These are phyloP conservation scores for Neurospora pannonica DNA, from an alignment of 495 filamentous ascomycete species.

Conservation along the genomic window DNA sequence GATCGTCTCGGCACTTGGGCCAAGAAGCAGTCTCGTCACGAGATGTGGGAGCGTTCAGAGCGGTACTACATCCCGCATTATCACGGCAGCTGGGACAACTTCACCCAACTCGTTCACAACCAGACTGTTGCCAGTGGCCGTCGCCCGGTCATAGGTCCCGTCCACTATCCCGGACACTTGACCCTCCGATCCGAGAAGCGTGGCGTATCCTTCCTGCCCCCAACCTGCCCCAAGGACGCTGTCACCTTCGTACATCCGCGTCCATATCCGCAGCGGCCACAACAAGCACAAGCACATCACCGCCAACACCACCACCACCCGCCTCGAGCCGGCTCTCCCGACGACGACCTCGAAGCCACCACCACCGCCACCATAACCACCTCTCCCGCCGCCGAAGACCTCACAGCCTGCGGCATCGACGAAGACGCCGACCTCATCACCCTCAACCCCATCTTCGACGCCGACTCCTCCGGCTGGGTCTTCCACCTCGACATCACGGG, in stretches of 20 bases:
- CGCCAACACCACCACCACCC: not conserved
- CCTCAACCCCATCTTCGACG: constrained; percentile 89
- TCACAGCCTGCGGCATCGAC: constrained; percentile 70
- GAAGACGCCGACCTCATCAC: constrained; percentile 93
- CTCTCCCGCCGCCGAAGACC: constrained; percentile 70
- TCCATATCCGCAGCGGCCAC: not conserved
- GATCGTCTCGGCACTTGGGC: constrained; percentile 66
- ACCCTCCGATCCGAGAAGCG: constrained; percentile 53
- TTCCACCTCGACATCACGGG: constrained; percentile 79
- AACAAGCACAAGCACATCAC: not conserved
- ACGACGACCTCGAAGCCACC: constrained; percentile 80
- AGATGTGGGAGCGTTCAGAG: constrained; percentile 80
- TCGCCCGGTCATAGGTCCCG: constrained; percentile 69
- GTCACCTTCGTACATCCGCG: not conserved
- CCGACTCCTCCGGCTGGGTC: constrained; percentile 77
- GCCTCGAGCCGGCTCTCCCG: not conserved
- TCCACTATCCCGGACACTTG: constrained; percentile 46
- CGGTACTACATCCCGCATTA: constrained; percentile 84
- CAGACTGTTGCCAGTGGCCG: constrained; percentile 47
- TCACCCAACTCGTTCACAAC: constrained; percentile 43
- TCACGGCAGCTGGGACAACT: constrained; percentile 85
- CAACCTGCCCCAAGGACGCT: constrained; percentile 36
- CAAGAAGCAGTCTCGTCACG: constrained; percentile 66
- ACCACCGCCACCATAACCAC: constrained; percentile 94
- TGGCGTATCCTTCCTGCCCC: constrained; percentile 49